Conservation (phyloP, 441 rosid genomes). For the Hypseocharis bilobata region DNA sequence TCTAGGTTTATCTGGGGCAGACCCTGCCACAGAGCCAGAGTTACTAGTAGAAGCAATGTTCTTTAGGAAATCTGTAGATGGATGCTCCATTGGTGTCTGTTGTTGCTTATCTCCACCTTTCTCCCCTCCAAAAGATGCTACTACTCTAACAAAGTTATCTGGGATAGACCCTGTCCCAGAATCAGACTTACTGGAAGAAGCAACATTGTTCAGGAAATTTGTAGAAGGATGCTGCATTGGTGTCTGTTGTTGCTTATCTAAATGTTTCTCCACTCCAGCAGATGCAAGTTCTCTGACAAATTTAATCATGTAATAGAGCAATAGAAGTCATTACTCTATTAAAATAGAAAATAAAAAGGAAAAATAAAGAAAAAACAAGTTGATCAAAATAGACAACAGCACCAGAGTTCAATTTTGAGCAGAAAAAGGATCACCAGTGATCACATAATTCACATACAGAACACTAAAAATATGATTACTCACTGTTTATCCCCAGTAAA, state of each 20-base stretch:
- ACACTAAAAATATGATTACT: conserved; percentile 26
- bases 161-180: conserved; percentile 26
- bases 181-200: conserved; percentile 34
- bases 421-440: neutral
- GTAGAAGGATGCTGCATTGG: conserved; percentile 25
- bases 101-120: conserved; percentile 33
- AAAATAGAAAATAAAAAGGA: neutral
- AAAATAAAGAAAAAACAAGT: neutral
- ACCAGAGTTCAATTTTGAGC: neutral
- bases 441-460: neutral
- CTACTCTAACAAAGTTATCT: conserved; percentile 27
- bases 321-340: conserved; percentile 16
- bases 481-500: conserved; percentile 86
- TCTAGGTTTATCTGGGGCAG: conserved; percentile 31
- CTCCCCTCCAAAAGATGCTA: conserved; percentile 31
- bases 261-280: conserved; percentile 40
- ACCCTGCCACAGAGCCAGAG: conserved; percentile 32
- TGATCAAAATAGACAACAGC: conserved; percentile 4
- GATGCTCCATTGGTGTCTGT: conserved; percentile 24
- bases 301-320: conserved; percentile 14
- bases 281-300: conserved; percentile 53
- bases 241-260: conserved; percentile 30
- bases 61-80: conserved; percentile 29
- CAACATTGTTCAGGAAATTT: conserved; percentile 25
- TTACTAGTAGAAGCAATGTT: conserved; percentile 28